Evolutionary conservation across 306 rosid genomes (phyloP).

Genomic region (Glycine latifolia): DNA sequence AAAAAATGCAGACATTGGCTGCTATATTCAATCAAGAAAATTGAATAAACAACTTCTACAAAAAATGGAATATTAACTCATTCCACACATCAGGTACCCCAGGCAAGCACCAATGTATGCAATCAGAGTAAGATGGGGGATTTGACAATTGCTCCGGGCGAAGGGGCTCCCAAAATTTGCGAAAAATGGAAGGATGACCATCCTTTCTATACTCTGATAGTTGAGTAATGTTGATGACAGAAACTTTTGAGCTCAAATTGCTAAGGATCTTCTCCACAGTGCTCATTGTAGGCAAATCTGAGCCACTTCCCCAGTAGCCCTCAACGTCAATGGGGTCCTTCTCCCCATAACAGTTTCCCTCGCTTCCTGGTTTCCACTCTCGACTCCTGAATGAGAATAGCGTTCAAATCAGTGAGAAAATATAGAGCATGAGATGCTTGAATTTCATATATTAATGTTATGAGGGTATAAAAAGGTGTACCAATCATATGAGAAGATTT

Average conservation of each 20-base stretch:
- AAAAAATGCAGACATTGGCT: constrained; percentile 12
- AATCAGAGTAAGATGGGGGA: constrained; percentile 89
- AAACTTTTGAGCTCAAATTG: constrained; percentile 71
- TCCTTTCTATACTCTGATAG: constrained; percentile 93
- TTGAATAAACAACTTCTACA: constrained; percentile 43
- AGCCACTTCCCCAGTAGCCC: constrained; percentile 98
- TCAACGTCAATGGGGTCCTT: constrained; percentile 66
- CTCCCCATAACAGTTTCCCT: constrained; percentile 88
- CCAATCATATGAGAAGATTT: constrained; percentile 5
- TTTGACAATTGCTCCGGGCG: constrained; percentile 74
- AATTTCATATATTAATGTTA: background rate
- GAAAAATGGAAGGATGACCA: constrained; percentile 90
- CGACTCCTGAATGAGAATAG: constrained; percentile 69
- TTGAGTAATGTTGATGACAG: constrained; percentile 87
- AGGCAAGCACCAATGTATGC: constrained; percentile 98
- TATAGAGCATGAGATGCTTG: background rate
- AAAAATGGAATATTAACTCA: constrained; percentile 80
- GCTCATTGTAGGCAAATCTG: constrained; percentile 85
- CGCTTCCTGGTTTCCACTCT: constrained; percentile 77
- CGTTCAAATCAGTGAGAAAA: background rate
- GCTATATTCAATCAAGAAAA: constrained; percentile 30
- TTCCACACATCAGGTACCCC: constrained; percentile 98
- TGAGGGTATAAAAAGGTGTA: background rate
- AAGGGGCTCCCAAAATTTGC: constrained; percentile 93
- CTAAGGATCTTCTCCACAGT: constrained; percentile 66